Conservation (phyloP, 108 stramenopile genomes). For the Conticribra guillardii region DNA sequence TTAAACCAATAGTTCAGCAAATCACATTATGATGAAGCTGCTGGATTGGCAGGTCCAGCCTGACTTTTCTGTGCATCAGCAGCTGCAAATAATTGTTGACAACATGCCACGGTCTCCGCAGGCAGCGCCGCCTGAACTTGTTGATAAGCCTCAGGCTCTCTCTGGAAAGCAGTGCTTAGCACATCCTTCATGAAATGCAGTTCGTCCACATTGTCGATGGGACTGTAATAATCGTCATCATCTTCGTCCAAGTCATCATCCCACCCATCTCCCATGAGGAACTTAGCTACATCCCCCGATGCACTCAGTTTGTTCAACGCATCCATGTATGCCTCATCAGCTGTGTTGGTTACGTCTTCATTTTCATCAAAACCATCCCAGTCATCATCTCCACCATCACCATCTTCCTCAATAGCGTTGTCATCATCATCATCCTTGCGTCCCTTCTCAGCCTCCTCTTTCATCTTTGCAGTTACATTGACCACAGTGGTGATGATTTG, state of each 20-base stretch:
- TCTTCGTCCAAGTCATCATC: constrained; percentile 82
- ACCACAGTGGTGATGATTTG: constrained; percentile 73
- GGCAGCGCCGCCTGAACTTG: constrained; percentile 79
- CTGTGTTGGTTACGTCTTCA: constrained; percentile 83
- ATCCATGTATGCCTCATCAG: constrained; percentile 84
- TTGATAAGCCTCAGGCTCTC: constrained; percentile 86
- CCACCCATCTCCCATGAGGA: constrained; percentile 84
- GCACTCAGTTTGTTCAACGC: constrained; percentile 75
- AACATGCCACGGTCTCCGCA: constrained; percentile 58
- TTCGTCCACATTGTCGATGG: constrained; percentile 81
- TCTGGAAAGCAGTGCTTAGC: constrained; percentile 69
- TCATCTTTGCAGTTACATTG: constrained; percentile 62
- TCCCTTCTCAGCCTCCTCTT: constrained; percentile 73
- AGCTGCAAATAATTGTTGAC: constrained; percentile 74
- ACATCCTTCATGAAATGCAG: constrained; percentile 76
- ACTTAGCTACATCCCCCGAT: constrained; percentile 81
- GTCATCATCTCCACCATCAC: constrained; percentile 57
- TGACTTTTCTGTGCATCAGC: constrained; percentile 55
- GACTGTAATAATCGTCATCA: constrained; percentile 86
- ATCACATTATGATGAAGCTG: not conserved
- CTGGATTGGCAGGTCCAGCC: constrained; percentile 13
- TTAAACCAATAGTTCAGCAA: too few species aligned
- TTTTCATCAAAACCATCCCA: constrained; percentile 83
- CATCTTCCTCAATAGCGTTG: constrained; percentile 51
- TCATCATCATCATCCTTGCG: constrained; percentile 49